Evolutionary conservation across 2,329 filamentous ascomycete genomes (phyloP), one percentile per base, ranked within the genome.

Genomic region (Ophidiomyces ophidiicola): DNA sequence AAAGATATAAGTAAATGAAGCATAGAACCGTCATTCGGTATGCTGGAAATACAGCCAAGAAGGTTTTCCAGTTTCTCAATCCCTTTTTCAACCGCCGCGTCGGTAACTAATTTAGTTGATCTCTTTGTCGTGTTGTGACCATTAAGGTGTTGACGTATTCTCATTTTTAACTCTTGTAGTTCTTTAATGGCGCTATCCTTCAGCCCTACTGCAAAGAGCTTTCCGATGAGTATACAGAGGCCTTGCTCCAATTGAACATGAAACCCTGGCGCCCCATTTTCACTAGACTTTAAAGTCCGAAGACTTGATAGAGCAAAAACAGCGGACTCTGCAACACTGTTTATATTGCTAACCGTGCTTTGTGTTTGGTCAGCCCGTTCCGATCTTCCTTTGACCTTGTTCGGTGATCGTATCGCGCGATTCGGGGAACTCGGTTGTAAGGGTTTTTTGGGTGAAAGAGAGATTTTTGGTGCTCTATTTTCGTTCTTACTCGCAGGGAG

Each of bases 161-260:
- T 53, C 36, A 46, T 49, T 46, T 61, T 65, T 12, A 66, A 43
- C 1, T 49, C 52, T 36, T 53, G 53, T n/a, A 67, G 41, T 47
- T 66, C 62, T 36, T 55, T 59, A 38, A 57, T 53, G 5, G 63
- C 63, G 39, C 61, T 41, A 10, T 65, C 61, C 21, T 60, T 54
- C 17, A 66, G 47, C 0, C 58, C 62, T 18, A 64, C 32, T 1
- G 60, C 56, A 8, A 66, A 53, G 11, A 64, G 46, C 26, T 62
- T 63, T 15, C 61, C 62, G 5, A 57, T 55, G 35, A 67, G 46
- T 8, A 65, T 58, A 41, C 60, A 64, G 14, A 60, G 55, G 0
- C 61, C 63, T 42, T 62, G 60, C 42, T 66, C 62, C 5, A 66
- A 49, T 34, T 63, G 48, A 39, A 57, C 60, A 6, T 56, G 57